Evolutionary conservation across 805 yeast species (phyloP).

Genomic region (Clavispora carvajalis): DNA sequence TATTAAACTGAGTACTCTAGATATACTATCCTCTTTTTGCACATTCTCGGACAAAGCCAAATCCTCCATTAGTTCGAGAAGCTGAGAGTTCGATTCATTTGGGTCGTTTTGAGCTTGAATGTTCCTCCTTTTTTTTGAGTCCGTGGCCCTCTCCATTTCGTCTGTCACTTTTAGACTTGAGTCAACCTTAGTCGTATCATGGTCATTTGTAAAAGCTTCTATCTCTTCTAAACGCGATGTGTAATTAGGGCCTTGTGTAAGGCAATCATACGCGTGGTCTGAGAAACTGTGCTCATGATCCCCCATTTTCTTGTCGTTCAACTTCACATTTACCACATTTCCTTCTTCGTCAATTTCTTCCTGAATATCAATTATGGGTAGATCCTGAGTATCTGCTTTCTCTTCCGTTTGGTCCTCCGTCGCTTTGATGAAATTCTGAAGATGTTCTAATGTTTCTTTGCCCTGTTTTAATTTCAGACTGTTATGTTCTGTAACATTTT

Average conservation of each 20-base stretch:
- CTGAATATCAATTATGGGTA: slow-evolving; percentile 75
- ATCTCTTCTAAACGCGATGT: too few species aligned
- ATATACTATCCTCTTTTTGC: background rate
- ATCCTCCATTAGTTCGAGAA: slow-evolving; percentile 1
- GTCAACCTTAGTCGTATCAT: too few species aligned
- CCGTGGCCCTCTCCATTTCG: too few species aligned
- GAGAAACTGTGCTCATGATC: background rate
- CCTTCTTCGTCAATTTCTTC: slow-evolving; percentile 82
- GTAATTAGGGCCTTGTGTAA: too few species aligned
- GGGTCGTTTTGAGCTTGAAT: too few species aligned
- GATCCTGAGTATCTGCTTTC: slow-evolving; percentile 21
- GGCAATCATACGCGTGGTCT: background rate
- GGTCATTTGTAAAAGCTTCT: too few species aligned
- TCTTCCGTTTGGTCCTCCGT: background rate
- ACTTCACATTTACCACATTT: slow-evolving; percentile 42
- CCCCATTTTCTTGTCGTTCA: slow-evolving; percentile 24
- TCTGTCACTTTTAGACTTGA: too few species aligned
- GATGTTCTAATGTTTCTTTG: background rate
- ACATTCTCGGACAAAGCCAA: background rate
- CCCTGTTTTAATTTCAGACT: slow-evolving; percentile 22
- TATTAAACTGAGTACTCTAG: background rate
- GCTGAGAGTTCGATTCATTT: slow-evolving; percentile 2
- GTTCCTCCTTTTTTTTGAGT: background rate
- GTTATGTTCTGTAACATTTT: slow-evolving; percentile 38
- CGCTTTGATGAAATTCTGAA: background rate